phyloP scores from a whole-genome alignment of 176 grass and related monocot genomes.

The Coix lacrymajobi region DNA sequence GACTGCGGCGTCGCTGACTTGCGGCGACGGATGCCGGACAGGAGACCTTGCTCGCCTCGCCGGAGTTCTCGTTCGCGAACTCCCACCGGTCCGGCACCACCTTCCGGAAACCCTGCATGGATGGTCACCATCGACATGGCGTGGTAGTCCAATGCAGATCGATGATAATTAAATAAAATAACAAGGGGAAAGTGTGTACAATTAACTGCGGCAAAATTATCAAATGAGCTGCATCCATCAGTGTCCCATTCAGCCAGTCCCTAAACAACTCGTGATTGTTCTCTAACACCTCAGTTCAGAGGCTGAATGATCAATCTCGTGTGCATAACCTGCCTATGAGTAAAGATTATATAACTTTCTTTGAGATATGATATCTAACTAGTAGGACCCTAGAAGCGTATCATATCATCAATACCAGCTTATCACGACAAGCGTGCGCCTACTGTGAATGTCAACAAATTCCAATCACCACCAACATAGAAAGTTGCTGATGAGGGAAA shows the following conservation, averaged over 20 bases:
- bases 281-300: background rate
- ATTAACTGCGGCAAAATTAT: no score
- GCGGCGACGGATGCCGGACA: slow-evolving; percentile 60
- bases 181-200: no score
- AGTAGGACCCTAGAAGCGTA: background rate
- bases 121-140: background rate
- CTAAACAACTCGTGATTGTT: background rate
- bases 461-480: background rate
- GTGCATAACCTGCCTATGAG: background rate
- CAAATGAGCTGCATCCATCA: background rate
- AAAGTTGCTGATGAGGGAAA: background rate
- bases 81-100: slow-evolving; percentile 85
- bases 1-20: slow-evolving; percentile 27
- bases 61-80: slow-evolving; percentile 85
- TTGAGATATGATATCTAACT: background rate
- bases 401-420: background rate
- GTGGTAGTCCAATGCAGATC: background rate
- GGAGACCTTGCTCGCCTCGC: slow-evolving; percentile 55
- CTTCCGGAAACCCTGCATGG: slow-evolving; percentile 77
- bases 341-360: background rate
- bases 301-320: background rate
- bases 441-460: background rate
- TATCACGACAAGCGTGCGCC: background rate
- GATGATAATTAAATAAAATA: no score
- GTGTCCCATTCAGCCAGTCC: background rate